Base-by-base conservation (phyloP, 768 basidiomycete species). In the Tubosaeta sp. region DNA sequence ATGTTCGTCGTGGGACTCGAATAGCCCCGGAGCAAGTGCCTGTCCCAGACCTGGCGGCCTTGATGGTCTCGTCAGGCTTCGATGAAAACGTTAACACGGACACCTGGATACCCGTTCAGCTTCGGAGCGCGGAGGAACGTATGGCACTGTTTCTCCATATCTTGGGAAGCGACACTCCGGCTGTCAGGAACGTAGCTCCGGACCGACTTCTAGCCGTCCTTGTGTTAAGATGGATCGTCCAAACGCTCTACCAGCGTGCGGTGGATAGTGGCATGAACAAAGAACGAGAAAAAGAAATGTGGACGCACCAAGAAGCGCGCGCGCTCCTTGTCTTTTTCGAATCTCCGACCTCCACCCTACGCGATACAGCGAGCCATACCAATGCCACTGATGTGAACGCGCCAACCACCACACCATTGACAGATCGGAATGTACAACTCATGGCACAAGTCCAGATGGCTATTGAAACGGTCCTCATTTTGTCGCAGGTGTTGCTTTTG, bases 1-100 rank as follows among this genome's bases (percentile, higher is more conserved):
- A 88, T 54, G 62, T 87, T 40, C 80, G 89, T 32, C 81, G 85
- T 13, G 89, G 88, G 16, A 78, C 80, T 3, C 76, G 86, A 44
- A 72, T 90, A 54, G 78, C 78, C 6, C 59, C 76, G 14, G 86
- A 89, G 57, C 70, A 72, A 14, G 73, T 88, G n/a, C 50, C 44
- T 0, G 80, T 88, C 4, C 73, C 70, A 16, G 60, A 78, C 11
- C 59, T 90, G 13, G 52, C 69, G 35, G 71, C 75, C 11, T 64
- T 88, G 16, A 66, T 86, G 18, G 67, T 70, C 12, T 69, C 71
- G 16, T 58, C 71, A 12, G 63, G 66, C 16, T 71, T 69, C 36
- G 45, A 59, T 21, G 61, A 53, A 52, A 22, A 31, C 25, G 27
- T 62, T 8, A 53, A 59, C 30, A 24, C 52, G 18, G 63, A 69